Conservation (phyloP, 768 basidiomycete species). For the Suillus subluteus region DNA sequence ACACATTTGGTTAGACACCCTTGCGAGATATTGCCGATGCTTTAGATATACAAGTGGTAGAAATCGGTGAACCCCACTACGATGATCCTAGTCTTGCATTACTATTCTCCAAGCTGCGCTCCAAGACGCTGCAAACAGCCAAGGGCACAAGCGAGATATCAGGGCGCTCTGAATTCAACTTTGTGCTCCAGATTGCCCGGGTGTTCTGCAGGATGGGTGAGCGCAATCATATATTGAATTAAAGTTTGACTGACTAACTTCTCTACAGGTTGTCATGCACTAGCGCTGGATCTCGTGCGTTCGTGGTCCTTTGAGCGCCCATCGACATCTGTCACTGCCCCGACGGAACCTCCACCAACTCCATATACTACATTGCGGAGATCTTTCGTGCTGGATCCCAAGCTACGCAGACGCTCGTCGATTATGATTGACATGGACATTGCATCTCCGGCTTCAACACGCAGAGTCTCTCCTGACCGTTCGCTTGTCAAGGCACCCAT, state of each 20-base stretch:
- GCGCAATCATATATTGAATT: constrained; percentile 25
- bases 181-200: constrained; percentile 91
- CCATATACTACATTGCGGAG: constrained; percentile 45
- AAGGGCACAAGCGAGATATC: constrained; percentile 93
- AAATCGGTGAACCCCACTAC: constrained; percentile 85
- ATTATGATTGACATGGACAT: constrained; percentile 93
- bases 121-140: constrained; percentile 90
- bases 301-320: constrained; percentile 93
- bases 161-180: constrained; percentile 88
- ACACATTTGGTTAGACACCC: constrained; percentile 57
- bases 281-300: constrained; percentile 88
- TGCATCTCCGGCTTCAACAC: constrained; percentile 59
- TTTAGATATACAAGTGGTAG: constrained; percentile 54
- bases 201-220: constrained; percentile 95
- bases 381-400: constrained; percentile 53
- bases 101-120: constrained; percentile 86
- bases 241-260: constrained; percentile 11
- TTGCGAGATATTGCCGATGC: constrained; percentile 70
- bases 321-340: constrained; percentile 40
- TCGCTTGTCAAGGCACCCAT: constrained; percentile 21
- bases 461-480: constrained; percentile 52
- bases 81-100: constrained; percentile 94
- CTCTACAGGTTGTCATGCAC: constrained; percentile 79
- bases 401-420: constrained; percentile 64
- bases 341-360: constrained; percentile 39